Percentiles rank a stretch among this genome's conserved stretches.
These are phyloP conservation scores for Aspergillus indologenus DNA, from an alignment of 495 filamentous ascomycete genomes.

Conservation along the genomic window DNA sequence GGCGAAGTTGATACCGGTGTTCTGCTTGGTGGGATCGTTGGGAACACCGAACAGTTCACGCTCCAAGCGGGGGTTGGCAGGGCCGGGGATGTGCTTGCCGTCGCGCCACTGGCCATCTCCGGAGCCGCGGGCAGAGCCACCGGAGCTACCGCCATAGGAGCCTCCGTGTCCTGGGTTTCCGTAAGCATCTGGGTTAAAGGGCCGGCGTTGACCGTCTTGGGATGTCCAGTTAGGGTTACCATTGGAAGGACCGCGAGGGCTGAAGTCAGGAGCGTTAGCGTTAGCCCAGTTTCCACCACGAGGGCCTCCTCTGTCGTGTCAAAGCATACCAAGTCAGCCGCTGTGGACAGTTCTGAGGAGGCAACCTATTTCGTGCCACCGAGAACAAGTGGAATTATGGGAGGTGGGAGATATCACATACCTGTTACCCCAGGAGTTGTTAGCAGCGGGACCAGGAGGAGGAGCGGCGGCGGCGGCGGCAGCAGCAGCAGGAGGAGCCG, in stretches of 20 bases:
- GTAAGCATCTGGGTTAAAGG: slow-evolving; percentile 68
- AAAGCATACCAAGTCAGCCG: slow-evolving; percentile 11
- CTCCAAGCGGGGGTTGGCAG: slow-evolving; percentile 81
- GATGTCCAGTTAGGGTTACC: slow-evolving; percentile 44
- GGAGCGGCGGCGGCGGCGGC: slow-evolving; percentile 2
- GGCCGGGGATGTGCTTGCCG: slow-evolving; percentile 91
- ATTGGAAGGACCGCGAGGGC: slow-evolving; percentile 51
- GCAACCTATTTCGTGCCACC: not conserved
- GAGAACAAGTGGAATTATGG: not conserved
- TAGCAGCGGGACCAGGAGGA: slow-evolving; percentile 28
- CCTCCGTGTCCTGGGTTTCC: slow-evolving; percentile 56
- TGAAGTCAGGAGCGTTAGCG: slow-evolving; percentile 64
- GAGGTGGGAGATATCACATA: slow-evolving; percentile 27
- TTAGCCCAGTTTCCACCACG: slow-evolving; percentile 71
- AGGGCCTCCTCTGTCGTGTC: slow-evolving; percentile 32
- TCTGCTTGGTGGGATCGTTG: slow-evolving; percentile 91
- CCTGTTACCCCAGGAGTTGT: slow-evolving; percentile 34
- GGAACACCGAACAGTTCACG: slow-evolving; percentile 92
- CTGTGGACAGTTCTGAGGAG: not conserved
- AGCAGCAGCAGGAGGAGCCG: no score
- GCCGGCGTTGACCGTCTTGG: slow-evolving; percentile 31
- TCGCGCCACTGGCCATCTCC: slow-evolving; percentile 96
- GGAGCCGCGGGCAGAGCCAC: slow-evolving; percentile 62
- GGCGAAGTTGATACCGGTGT: slow-evolving; percentile 98
- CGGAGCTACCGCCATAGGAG: slow-evolving; percentile 32